These are phyloP conservation scores for Triangularia verruculosa DNA, from an alignment of 2,329 filamentous ascomycete species.

Conservation along the genomic window DNA sequence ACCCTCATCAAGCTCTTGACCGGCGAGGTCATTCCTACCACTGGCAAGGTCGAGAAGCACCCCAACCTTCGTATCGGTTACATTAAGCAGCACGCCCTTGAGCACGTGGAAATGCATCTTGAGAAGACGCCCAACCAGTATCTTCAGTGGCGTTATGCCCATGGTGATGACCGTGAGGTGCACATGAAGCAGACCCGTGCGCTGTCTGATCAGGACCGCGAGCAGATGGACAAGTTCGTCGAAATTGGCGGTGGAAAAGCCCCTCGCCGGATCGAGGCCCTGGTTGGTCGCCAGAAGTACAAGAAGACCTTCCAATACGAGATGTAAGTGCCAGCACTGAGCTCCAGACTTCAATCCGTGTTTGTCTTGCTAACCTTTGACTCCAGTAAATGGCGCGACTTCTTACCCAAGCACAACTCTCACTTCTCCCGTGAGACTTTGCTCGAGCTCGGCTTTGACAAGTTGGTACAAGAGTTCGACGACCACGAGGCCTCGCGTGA, in stretches of 20 bases:
- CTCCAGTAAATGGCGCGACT: constrained; percentile 77
- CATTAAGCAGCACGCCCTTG: constrained; percentile 98
- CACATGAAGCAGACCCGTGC: constrained; percentile 96
- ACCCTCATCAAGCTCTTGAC: constrained; percentile 97
- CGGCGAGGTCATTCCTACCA: constrained; percentile 80
- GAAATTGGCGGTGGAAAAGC: constrained; percentile 82
- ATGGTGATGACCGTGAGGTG: constrained; percentile 95
- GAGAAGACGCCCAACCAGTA: constrained; percentile 99
- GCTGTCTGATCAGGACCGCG: constrained; percentile 78
- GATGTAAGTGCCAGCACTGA: constrained; percentile 57
- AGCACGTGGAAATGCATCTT: constrained; percentile 99
- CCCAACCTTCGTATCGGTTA: constrained; percentile 98
- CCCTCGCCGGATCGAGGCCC: constrained; percentile 71
- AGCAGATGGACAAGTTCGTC: constrained; percentile 87
- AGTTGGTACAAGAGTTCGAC: constrained; percentile 96
- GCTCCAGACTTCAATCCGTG: not conserved
- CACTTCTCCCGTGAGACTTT: constrained; percentile 93
- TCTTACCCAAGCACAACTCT: constrained; percentile 89
- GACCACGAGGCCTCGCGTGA: constrained; percentile 98
- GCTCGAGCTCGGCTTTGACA: constrained; percentile 78
- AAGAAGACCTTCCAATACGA: constrained; percentile 99
- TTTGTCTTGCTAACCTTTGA: constrained; percentile 28
- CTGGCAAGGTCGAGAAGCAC: constrained; percentile 92
- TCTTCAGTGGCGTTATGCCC: constrained; percentile 95
- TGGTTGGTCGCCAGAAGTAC: constrained; percentile 96